phyloP scores from a whole-genome alignment of 495 filamentous ascomycete species.

The Bacidia rubella region DNA sequence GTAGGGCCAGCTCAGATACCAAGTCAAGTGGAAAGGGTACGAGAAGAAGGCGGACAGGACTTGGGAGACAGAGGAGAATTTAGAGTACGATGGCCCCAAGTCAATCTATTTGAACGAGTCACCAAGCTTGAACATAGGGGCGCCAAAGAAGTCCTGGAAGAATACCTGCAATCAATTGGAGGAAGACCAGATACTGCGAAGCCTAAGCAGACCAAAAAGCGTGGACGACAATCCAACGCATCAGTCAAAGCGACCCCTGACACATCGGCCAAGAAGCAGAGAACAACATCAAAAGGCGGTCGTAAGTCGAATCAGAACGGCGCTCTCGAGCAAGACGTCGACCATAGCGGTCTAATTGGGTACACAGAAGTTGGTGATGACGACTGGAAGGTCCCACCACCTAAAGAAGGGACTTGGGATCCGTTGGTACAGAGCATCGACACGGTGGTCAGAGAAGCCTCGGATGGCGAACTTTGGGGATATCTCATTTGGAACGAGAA shows the following conservation, averaged over 20 bases:
- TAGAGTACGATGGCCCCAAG: conserved; percentile 27
- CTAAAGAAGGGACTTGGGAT: conserved; percentile 35
- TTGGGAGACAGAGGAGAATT: conserved; percentile 46
- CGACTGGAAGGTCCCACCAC: conserved; percentile 17
- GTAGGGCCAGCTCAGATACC: conserved; percentile 31
- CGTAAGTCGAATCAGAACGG: conserved; percentile 15
- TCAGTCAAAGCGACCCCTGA: conserved; percentile 9
- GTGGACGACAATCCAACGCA: conserved; percentile 17
- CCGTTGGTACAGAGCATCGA: conserved; percentile 38
- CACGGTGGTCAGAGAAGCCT: conserved; percentile 39
- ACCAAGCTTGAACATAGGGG: conserved; percentile 25
- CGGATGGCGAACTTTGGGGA: conserved; percentile 29
- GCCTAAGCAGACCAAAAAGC: conserved; percentile 17
- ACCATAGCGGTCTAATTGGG: conserved; percentile 17
- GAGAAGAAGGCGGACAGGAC: conserved; percentile 40
- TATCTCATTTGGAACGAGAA: conserved; percentile 44
- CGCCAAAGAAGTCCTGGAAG: conserved; percentile 38
- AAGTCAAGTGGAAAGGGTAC: conserved; percentile 55
- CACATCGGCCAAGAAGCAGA: neutral
- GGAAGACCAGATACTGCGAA: conserved; percentile 34
- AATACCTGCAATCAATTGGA: conserved; percentile 43
- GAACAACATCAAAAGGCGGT: conserved; percentile 8
- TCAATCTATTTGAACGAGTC: conserved; percentile 1
- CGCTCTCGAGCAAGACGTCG: conserved; percentile 25
- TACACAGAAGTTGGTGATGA: conserved; percentile 21